Evolutionary conservation across 164 flowering plant genomes (phyloP), one percentile per base, ranked within the genome.

Genomic region (Echeveria elegans): DNA sequence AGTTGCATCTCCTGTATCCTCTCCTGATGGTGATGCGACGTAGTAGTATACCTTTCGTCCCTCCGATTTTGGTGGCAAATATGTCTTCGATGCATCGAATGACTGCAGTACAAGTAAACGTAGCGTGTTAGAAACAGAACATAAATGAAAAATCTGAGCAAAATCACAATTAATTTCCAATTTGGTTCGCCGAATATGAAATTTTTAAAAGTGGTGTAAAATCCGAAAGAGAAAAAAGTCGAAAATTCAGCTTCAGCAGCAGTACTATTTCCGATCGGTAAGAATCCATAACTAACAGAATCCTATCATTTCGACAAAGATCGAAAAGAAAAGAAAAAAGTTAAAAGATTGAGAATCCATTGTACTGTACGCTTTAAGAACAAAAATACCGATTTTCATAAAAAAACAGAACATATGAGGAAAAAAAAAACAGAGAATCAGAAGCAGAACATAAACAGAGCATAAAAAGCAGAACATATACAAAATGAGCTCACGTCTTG

Each of bases 31-130:
- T 50, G 24, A n/a, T 2, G 85, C 83, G 15, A 89, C 38, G 24
- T 76, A 79, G 69, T 79, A 94, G 70, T 85, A 80, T 64, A 94
- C 89, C 0, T 79, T 73, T 74, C 94, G 76, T 14, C 97, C 93
- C 28, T 86, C 88, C 3, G 67, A 74, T 34, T 50, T 65, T 72
- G 86, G 84, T 7, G 89, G 86, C 56, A 90, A 78, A 68, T 73
- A 28, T 56, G 19, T 48, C 14, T 12, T 74, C 26, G 70, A 61
- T 0, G 87, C 85, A 73, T 81, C 85, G 68, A 3, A 75, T 19
- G 90, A 89, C 99, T 94, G 83, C 73, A 76, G 26, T 34, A 11
- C 31, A 56, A 2, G n/a, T n/a, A n/a, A 43, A 43, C 15, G 1
- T 4, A 43, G 47, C 5, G 15, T 43, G 47, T 43, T 18, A 43